Evolutionary conservation across 192 early-diverging fungal species (phyloP).

Genomic region (Entomortierella chlamydospora): DNA sequence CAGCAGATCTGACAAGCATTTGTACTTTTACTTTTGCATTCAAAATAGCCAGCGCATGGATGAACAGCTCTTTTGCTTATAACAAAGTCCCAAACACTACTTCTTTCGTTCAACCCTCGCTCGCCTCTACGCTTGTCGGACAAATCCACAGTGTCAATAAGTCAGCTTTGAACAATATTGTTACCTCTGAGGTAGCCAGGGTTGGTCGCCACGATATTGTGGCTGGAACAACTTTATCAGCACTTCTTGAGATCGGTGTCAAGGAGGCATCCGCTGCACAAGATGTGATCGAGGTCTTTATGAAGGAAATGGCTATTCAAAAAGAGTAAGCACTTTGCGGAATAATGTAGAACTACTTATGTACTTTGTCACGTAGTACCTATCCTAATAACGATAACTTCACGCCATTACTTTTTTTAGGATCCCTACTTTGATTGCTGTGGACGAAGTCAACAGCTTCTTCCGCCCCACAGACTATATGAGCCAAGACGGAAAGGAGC

Average conservation of each 20-base stretch:
- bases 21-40: neutral
- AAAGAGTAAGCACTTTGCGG: constrained; percentile 38
- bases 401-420: constrained; percentile 8
- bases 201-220: constrained; percentile 53
- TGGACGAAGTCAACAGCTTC: constrained; percentile 65
- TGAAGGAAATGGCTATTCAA: constrained; percentile 57
- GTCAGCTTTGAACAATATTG: constrained; percentile 40
- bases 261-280: constrained; percentile 56
- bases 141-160: constrained; percentile 58
- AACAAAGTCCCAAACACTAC: constrained; percentile 40
- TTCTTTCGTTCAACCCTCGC: constrained; percentile 60
- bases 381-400: neutral
- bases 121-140: constrained; percentile 48
- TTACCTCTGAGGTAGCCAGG: constrained; percentile 16
- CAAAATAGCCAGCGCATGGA: constrained; percentile 55
- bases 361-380: neutral
- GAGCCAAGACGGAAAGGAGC: constrained; percentile 46
- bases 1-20: neutral
- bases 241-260: constrained; percentile 57
- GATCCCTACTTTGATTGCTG: constrained; percentile 60
- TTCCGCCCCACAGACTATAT: constrained; percentile 60
- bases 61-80: constrained; percentile 60
- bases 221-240: constrained; percentile 39
- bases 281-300: constrained; percentile 58
- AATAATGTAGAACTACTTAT: neutral